Conservation (phyloP, 768 basidiomycete species). For the Pholiota molesta region DNA sequence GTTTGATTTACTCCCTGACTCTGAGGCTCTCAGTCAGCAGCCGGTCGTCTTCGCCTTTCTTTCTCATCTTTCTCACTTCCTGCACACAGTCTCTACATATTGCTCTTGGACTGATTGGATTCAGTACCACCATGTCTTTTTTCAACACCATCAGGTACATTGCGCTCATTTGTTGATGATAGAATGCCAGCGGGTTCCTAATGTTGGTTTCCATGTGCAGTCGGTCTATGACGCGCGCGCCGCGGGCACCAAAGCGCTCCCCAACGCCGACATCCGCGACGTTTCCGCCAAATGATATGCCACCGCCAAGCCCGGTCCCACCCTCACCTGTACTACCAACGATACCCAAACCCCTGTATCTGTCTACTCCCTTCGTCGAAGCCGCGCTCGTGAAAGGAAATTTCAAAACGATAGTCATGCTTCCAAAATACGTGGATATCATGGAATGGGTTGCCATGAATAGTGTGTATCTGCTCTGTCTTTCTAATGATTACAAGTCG, state of each 20-base stretch:
- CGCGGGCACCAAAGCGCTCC: constrained; percentile 66
- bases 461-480: constrained; percentile 51
- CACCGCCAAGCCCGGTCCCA: constrained; percentile 36
- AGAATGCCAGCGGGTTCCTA: not conserved
- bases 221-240: constrained; percentile 72
- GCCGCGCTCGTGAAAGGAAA: constrained; percentile 96
- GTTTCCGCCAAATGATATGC: constrained; percentile 50
- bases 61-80: constrained; percentile 3
- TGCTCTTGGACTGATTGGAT: constrained; percentile 33
- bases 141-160: constrained; percentile 81
- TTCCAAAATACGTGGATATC: constrained; percentile 97
- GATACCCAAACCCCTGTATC: constrained; percentile 71
- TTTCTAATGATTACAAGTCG: not conserved
- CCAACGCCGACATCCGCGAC: constrained; percentile 75
- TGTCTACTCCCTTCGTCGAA: constrained; percentile 96
- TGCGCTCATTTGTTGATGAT: not conserved
- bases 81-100: constrained; percentile 6
- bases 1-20: not conserved
- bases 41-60: not conserved
- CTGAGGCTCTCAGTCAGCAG: not conserved
- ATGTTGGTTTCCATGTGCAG: constrained; percentile 34
- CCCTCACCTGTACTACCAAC: constrained; percentile 38
- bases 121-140: constrained; percentile 66
- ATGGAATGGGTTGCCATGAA: constrained; percentile 92
- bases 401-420: constrained; percentile 95